These are phyloP conservation scores for Phytopythium aichiense DNA, from an alignment of 352 stramenopile genomes.

Conservation along the genomic window DNA sequence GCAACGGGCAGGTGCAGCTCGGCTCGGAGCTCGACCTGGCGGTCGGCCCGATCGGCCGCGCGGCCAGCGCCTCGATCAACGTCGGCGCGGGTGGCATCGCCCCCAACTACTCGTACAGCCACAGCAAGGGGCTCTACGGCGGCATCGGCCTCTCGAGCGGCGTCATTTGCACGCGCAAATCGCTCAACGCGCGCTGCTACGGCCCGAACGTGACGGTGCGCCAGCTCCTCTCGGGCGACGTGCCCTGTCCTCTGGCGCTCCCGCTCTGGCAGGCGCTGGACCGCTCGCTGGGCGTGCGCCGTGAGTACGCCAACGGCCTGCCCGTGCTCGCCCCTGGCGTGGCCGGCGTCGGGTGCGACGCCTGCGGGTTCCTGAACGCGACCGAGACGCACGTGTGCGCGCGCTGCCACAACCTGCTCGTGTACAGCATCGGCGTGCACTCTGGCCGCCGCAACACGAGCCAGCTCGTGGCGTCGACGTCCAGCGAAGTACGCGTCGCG, in stretches of 20 bases:
- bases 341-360: constrained; percentile 45
- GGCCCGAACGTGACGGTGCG: constrained; percentile 53
- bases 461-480: constrained; percentile 30
- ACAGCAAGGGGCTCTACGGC: constrained; percentile 71
- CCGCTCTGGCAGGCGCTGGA: constrained; percentile 68
- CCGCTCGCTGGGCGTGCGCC: constrained; percentile 46
- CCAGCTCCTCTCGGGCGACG: constrained; percentile 65
- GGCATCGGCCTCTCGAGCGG: constrained; percentile 65
- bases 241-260: constrained; percentile 51
- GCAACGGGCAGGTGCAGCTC: constrained; percentile 72
- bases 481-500: neutral
- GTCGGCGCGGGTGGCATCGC: constrained; percentile 55
- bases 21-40: constrained; percentile 70
- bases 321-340: constrained; percentile 44
- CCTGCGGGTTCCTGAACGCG: constrained; percentile 49
- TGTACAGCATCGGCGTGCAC: constrained; percentile 71
- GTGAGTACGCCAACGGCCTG: constrained; percentile 63
- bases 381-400: constrained; percentile 37
- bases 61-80: constrained; percentile 59
- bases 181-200: constrained; percentile 72
- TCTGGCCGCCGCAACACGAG: constrained; percentile 59
- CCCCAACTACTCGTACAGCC: constrained; percentile 80
- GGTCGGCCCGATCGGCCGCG: constrained; percentile 63
- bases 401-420: constrained; percentile 57
- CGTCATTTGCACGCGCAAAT: constrained; percentile 72